Conservation (phyloP, 768 basidiomycete genomes). For the Clavaria fumosa region DNA sequence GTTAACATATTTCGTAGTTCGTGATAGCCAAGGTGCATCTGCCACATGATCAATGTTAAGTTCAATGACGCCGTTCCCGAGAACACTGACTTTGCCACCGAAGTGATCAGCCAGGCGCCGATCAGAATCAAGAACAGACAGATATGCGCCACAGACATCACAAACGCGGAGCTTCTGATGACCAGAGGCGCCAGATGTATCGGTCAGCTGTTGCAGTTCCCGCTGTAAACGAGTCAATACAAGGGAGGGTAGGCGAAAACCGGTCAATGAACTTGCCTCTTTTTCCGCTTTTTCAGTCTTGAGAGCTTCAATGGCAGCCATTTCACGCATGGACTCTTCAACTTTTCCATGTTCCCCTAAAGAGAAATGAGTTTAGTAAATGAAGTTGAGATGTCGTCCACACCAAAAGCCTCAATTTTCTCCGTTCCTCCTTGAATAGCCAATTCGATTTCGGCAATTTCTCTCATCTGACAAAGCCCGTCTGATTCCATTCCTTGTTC, state of each 20-base stretch:
- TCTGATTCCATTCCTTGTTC: too few relatives aligned
- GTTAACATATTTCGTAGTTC: constrained; percentile 88
- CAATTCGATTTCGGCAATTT: constrained; percentile 98
- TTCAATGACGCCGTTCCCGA: not conserved
- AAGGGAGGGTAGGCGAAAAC: constrained; percentile 6
- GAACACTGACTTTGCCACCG: constrained; percentile 82
- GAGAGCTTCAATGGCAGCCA: constrained; percentile 93
- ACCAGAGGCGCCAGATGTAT: constrained; percentile 97
- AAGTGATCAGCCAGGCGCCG: constrained; percentile 98
- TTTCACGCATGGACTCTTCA: constrained; percentile 95
- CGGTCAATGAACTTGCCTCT: constrained; percentile 41
- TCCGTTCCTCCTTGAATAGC: constrained; percentile 98
- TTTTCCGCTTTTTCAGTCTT: constrained; percentile 94
- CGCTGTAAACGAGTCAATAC: constrained; percentile 30
- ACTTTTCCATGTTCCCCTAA: constrained; percentile 97
- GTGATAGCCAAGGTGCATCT: constrained; percentile 99
- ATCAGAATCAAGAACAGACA: constrained; percentile 95
- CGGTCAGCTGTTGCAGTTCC: constrained; percentile 89
- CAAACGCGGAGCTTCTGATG: constrained; percentile 99
- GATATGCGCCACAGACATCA: constrained; percentile 99
- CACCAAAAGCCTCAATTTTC: constrained; percentile 89
- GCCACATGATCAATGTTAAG: constrained; percentile 13
- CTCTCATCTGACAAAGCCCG: constrained; percentile 95
- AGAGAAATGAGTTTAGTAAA: constrained; percentile 7
- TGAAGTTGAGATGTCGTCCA: constrained; percentile 14